Conservation (phyloP, 2,329 filamentous ascomycete genomes). For the Paraphoma sp. region DNA sequence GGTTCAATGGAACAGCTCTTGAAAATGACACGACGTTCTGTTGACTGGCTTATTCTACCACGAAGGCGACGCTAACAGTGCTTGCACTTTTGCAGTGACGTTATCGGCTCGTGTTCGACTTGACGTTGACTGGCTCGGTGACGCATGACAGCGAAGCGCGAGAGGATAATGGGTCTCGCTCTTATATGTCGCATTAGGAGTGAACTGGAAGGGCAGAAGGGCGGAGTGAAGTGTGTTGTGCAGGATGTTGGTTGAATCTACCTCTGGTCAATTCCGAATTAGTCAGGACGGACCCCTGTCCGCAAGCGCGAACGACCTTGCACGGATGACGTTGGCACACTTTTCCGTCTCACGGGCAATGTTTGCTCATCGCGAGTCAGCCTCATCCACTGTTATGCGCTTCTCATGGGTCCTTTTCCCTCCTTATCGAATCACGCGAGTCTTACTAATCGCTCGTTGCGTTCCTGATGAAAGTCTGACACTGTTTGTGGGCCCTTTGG, state of each 20-base stretch:
- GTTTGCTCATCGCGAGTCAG: neutral
- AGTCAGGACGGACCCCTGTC: neutral
- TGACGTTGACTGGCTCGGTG: neutral
- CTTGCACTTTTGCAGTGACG: no score
- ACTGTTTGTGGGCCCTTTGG: neutral
- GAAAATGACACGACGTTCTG: no score
- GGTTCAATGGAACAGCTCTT: no score
- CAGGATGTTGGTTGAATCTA: neutral
- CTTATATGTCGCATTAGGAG: neutral
- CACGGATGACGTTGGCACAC: conserved; percentile 8
- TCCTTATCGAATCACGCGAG: neutral
- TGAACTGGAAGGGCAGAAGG: neutral
- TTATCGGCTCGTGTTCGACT: no score
- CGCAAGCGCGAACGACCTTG: neutral
- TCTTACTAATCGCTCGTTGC: neutral
- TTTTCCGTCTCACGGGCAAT: neutral
- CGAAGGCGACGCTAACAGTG: no score
- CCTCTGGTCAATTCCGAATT: neutral
- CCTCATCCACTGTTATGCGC: neutral
- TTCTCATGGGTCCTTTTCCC: neutral
- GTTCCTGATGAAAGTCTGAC: neutral
- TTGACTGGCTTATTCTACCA: no score
- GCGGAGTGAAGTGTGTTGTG: neutral
- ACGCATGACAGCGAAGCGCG: neutral
- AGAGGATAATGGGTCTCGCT: neutral